phyloP scores from a whole-genome alignment of 768 basidiomycete species.

The Lactarius hengduanensis region DNA sequence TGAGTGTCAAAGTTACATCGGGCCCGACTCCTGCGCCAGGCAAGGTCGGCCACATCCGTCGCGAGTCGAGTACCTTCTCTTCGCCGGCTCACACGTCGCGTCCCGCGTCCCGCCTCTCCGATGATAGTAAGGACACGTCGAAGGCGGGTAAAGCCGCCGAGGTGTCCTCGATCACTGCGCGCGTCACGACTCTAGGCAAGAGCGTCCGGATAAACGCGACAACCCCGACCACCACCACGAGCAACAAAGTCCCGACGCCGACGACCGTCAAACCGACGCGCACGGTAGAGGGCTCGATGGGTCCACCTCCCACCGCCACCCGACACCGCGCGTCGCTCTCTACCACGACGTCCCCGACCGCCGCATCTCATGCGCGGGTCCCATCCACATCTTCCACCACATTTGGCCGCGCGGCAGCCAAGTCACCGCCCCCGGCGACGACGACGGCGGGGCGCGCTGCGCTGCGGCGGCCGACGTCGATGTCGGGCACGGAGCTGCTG shows the following conservation, averaged over 20 bases:
- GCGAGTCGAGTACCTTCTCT: slow-evolving; percentile 25
- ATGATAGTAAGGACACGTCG: slow-evolving; percentile 22
- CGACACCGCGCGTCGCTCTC: slow-evolving; percentile 23
- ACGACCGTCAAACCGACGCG: slow-evolving; percentile 22
- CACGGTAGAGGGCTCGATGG: slow-evolving; percentile 22
- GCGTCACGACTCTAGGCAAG: slow-evolving; percentile 27
- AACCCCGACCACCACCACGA: slow-evolving; percentile 15
- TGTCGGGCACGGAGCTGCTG: slow-evolving; percentile 24
- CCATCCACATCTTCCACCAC: slow-evolving; percentile 15
- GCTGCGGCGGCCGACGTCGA: slow-evolving; percentile 21
- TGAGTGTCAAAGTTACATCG: slow-evolving; percentile 25
- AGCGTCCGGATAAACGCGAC: slow-evolving; percentile 28
- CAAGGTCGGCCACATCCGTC: slow-evolving; percentile 25
- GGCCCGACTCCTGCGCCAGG: slow-evolving; percentile 21
- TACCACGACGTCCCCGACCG: slow-evolving; percentile 17
- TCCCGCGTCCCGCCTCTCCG: slow-evolving; percentile 28
- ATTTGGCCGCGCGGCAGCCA: slow-evolving; percentile 21
- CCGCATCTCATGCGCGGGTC: slow-evolving; percentile 7
- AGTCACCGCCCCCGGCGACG: slow-evolving; percentile 10
- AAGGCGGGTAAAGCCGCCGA: slow-evolving; percentile 23
- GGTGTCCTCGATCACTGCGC: slow-evolving; percentile 1
- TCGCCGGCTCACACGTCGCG: slow-evolving; percentile 20
- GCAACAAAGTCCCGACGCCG: slow-evolving; percentile 15
- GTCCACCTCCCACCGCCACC: slow-evolving; percentile 6
- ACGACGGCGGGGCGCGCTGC: not conserved